Base-by-base conservation (phyloP, 768 basidiomycete genomes). In the Tulasnella calospora region DNA sequence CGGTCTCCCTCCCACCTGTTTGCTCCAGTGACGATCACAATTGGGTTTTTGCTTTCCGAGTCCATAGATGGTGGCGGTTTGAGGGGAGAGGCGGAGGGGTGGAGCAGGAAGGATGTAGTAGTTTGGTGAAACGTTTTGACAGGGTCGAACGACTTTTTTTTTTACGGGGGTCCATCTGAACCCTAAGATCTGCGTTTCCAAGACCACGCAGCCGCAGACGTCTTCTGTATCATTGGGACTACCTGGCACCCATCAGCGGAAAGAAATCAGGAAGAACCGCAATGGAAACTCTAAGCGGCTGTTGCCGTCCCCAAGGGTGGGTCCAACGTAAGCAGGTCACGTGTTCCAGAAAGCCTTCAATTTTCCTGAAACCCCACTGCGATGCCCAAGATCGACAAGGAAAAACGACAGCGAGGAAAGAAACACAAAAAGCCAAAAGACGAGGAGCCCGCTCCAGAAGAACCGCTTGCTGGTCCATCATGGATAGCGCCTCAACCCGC, bases 1-100 rank as follows among this genome's bases (percentile, higher is more conserved):
- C 2, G 46, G 15, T 19, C 19, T 51, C 55, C n/a, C n/a, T 80
- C 87, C 72, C 82, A 91, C 92, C 87, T 86, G 81, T 92, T 93
- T 13, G 91, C 92, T 51, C 92, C 92, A 27, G 92, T 93, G 12
- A 92, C 90, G 67, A 92, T 83, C 71, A 92, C 83, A 71, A 92
- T 86, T 12, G 89, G 90, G 19, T 78, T 44, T 40, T 41, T 72
- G 70, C 41, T 36, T 70, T 57, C 41, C 15, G 57, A 47, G 36
- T 78, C 76, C 76, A 78, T 78, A 47, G 61, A 5, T 23, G 23
- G 35, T 61, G 23, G 33, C 19, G 27, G 46, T 35, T 73, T 73
- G 71, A 27, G 36, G 46, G 38, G 36, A 27, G 71, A 27, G 38
- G 46, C 5, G 73, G 47, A 74, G n/a, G 74, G 76, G 61, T 13